phyloP scores from a whole-genome alignment of 371 early-diverging fungal genomes.

The Mucor lusitanicus region DNA sequence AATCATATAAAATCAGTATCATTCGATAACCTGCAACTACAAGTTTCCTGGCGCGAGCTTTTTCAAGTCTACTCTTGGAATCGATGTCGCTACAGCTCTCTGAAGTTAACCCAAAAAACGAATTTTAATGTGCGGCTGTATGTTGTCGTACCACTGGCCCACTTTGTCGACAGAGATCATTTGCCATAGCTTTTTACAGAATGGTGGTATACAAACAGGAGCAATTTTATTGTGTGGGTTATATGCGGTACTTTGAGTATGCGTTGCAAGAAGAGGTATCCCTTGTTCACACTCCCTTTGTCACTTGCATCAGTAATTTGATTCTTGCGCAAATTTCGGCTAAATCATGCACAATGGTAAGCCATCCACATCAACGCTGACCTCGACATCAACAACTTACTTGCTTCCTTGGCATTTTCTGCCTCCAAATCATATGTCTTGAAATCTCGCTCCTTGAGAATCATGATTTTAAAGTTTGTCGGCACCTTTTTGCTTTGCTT shows the following conservation, averaged over 20 bases:
- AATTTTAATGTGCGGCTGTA: too few relatives aligned
- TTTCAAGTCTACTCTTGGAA: too few relatives aligned
- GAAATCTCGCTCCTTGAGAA: slow-evolving; percentile 64
- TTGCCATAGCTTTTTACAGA: too few relatives aligned
- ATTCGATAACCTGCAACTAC: too few relatives aligned
- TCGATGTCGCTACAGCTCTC: too few relatives aligned
- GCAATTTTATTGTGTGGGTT: not conserved
- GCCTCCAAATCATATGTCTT: slow-evolving; percentile 87
- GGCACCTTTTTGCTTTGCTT: slow-evolving; percentile 77
- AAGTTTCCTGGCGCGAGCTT: too few relatives aligned
- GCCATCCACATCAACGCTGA: not conserved
- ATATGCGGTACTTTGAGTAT: not conserved
- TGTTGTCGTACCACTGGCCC: too few relatives aligned
- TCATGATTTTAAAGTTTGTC: slow-evolving; percentile 73
- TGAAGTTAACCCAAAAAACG: too few relatives aligned
- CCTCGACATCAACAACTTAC: slow-evolving; percentile 40
- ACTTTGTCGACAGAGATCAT: too few relatives aligned
- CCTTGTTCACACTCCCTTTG: slow-evolving; percentile 25
- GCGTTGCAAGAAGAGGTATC: too few relatives aligned
- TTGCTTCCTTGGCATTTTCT: slow-evolving; percentile 64
- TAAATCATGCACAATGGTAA: slow-evolving; percentile 6
- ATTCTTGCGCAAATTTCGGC: slow-evolving; percentile 51
- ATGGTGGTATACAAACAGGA: not conserved
- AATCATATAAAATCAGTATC: too few relatives aligned
- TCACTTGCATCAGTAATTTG: slow-evolving; percentile 46